Evolutionary conservation across 1,284 basidiomycete genomes (phyloP).

Genomic region (Ceratobasidium sp.): DNA sequence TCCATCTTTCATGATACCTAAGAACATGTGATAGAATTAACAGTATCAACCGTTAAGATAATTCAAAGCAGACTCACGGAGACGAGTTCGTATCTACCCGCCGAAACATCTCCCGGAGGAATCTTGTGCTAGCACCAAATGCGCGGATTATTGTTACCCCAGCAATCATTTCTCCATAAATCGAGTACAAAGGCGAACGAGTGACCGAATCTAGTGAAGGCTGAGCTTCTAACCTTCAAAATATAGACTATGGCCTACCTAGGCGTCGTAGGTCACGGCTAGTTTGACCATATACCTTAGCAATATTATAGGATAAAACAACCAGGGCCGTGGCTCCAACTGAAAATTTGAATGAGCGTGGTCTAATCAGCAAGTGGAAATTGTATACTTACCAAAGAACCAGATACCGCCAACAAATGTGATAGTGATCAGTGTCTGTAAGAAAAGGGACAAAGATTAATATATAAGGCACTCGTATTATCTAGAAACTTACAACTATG

Average conservation of each 20-base stretch:
- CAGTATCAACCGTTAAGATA: too few relatives aligned
- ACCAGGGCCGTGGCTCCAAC: slow-evolving; percentile 59
- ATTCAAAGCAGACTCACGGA: slow-evolving; percentile 30
- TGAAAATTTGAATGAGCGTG: background rate
- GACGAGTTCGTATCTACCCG: slow-evolving; percentile 76
- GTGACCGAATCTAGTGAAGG: slow-evolving; percentile 77
- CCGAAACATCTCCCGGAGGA: slow-evolving; percentile 85
- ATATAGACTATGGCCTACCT: slow-evolving; percentile 61
- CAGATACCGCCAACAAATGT: slow-evolving; percentile 79
- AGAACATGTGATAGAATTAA: slow-evolving; percentile 53
- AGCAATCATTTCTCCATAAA: slow-evolving; percentile 90
- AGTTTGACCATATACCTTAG: slow-evolving; percentile 84
- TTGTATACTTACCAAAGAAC: slow-evolving; percentile 64
- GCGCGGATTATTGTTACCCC: slow-evolving; percentile 82
- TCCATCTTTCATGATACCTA: slow-evolving; percentile 92
- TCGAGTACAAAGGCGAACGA: slow-evolving; percentile 89
- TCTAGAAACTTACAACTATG: slow-evolving; percentile 46
- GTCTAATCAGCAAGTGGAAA: background rate
- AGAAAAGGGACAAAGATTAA: too few relatives aligned
- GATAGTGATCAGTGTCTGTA: slow-evolving; percentile 72
- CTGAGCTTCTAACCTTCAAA: too few relatives aligned
- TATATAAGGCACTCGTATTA: too few relatives aligned
- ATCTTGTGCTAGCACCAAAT: slow-evolving; percentile 87
- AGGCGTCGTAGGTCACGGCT: slow-evolving; percentile 89
- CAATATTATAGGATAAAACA: slow-evolving; percentile 71